Evolutionary conservation across 2,329 filamentous ascomycete species (phyloP), one percentile per base, ranked within the genome.

Genomic region (Talaromyces sp.): DNA sequence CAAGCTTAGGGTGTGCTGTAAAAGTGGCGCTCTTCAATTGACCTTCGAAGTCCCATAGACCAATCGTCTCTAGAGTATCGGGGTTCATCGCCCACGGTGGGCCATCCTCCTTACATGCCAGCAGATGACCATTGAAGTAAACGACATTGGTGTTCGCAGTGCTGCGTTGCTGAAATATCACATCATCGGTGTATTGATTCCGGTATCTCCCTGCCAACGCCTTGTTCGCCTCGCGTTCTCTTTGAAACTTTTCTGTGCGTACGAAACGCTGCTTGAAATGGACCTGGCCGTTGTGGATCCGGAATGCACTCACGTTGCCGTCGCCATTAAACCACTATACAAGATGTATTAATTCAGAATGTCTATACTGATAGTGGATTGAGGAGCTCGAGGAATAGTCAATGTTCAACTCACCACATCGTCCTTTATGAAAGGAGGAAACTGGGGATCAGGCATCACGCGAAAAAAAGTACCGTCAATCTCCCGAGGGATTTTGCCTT

Each of bases 131-230:
- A 7, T 80, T 71, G 78, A 81, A 86, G 60, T 80, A 83, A 1
- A 81, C 71, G n/a, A 86, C 70, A 51, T 86, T 86, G 1, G 83
- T 86, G 57, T 86, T 86, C 3, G 79, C 73, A 0, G 74, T 75
- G 11, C 22, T 51, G 17, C 51, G 41, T 2, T 51, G n/a, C n/a
- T 44, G 29, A 20, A 57, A 54, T 1, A 47, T 45, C 1, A 49
- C 48, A 2, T 43, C 47, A 30, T 51, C 51, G 16, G 51, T 57
- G 32, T 43, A 57, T n/a, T 56, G 54, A 24, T 76, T 77, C 27
- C 74, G 70, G 44, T 77, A 77, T 42, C 71, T 72, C 0, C 74
- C 73, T 55, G 29, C 16, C 45, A 76, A 44, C 0, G 71, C 66
- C 2, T 66, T 61, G n/a, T 67, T 57, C 0, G 75, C 74, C 32